phyloP scores from a whole-genome alignment of 345 rosid genomes.

The Eucalyptus marginata region DNA sequence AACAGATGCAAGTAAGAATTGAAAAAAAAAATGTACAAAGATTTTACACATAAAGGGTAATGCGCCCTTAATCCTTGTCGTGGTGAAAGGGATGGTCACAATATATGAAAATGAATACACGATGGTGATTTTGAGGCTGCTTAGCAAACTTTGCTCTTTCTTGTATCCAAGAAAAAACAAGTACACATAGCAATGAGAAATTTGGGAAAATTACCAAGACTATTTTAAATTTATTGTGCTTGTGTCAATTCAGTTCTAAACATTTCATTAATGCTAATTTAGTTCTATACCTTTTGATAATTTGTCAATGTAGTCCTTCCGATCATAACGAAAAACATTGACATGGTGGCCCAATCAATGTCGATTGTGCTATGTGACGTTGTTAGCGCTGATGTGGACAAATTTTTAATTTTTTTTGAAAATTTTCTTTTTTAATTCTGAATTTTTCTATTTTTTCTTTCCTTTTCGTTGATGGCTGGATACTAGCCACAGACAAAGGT shows the following conservation, averaged over 20 bases:
- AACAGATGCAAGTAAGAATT: neutral
- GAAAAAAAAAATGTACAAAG: neutral
- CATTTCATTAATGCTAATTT: no score
- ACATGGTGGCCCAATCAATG: neutral
- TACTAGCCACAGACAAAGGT: neutral
- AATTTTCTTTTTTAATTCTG: no score
- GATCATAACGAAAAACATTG: neutral
- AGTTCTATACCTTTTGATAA: no score
- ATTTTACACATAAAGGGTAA: neutral
- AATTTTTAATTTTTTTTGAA: no score
- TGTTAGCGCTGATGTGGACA: fast-evolving
- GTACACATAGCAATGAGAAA: neutral
- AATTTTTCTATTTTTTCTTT: no score
- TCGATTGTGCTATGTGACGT: fast-evolving
- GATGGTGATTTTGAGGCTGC: neutral
- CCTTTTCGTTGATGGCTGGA: neutral
- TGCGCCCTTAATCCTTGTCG: neutral
- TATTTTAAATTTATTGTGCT: neutral
- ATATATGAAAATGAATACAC: neutral
- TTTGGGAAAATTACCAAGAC: neutral
- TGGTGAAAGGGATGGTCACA: neutral
- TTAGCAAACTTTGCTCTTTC: neutral
- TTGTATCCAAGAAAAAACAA: neutral
- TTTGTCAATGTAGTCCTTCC: neutral
- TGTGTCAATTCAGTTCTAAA: no score